Evolutionary conservation across 2,329 filamentous ascomycete genomes (phyloP).

Genomic region (Ophiognomonia clavigignenti-juglandacearum): DNA sequence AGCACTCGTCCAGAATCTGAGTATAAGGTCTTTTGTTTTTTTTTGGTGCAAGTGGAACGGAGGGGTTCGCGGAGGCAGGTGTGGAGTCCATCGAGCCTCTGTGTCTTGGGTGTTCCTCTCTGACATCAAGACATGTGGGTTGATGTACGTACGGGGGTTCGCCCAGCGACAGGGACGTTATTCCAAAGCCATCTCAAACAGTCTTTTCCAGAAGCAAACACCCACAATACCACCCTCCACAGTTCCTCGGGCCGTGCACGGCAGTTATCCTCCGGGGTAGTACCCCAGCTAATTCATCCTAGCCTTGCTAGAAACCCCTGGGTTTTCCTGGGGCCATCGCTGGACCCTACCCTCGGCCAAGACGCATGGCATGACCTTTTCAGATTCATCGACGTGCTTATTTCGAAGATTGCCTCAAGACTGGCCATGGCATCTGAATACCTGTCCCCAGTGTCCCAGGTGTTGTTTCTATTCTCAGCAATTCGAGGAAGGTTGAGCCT

Average conservation of each 20-base stretch:
- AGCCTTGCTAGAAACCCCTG: neutral
- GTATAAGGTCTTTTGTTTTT: no score
- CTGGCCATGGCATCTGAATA: slow-evolving; percentile 10
- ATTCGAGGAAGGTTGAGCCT: slow-evolving; percentile 7
- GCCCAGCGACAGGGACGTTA: no score
- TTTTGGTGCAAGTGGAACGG: no score
- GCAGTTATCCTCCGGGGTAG: no score
- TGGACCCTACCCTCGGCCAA: slow-evolving; percentile 4
- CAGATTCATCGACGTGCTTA: slow-evolving; percentile 10
- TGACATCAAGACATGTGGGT: no score
- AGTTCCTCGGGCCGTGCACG: slow-evolving; percentile 2
- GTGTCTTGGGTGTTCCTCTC: no score
- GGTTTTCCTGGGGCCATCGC: slow-evolving; percentile 1
- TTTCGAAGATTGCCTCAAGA: slow-evolving; percentile 9
- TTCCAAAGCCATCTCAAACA: neutral
- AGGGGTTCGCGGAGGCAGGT: no score
- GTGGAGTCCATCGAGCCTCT: no score
- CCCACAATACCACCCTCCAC: neutral
- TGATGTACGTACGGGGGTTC: no score
- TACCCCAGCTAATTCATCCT: neutral
- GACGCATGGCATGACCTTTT: slow-evolving; percentile 4
- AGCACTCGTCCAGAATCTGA: no score
- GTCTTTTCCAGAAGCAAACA: no score
- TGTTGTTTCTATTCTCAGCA: slow-evolving; percentile 8
- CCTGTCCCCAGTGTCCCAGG: slow-evolving; percentile 5